Base-by-base conservation (phyloP, 2,329 filamentous ascomycete genomes). In the Chrysosporium keratinophilum region DNA sequence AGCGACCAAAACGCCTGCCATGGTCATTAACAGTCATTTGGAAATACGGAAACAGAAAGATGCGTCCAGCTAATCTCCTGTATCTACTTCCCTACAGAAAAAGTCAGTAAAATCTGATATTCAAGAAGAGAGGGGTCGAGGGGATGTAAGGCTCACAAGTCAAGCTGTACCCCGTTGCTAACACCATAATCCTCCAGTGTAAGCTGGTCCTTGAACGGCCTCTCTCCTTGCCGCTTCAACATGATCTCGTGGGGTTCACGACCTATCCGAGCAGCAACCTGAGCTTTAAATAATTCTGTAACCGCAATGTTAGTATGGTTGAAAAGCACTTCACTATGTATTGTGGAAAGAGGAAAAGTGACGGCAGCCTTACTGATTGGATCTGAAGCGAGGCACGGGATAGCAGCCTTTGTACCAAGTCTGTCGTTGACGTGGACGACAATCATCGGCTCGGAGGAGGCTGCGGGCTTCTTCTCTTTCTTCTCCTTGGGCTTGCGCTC, bases 161-260 rank as follows among this genome's bases (percentile, higher is more conserved):
- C 74, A 64, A 76, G 65, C 59, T 76, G 74, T 47, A 95, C 89
- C 9, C 91, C 91, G 71, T 93, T 93, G 63, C 85, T 88, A 54
- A 97, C 83, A n/a, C 87, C 88, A 70, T 96, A 97, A 72, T 97
- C 91, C 64, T 87, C 87, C 62, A 96, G 70, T 34, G 83, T 90
- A 57, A 96, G 77, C 62, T 85, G 80, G 66, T 97, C 90, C 75
- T 95, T 96, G 69, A 97, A 96, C 20, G 91, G 90, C 59, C 90
- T 74, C 72, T 96, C 88, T 11, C 90, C 88, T 71, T 97, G 91
- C 61, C 91, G 78, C 76, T 94, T 93, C 56, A 97, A 71, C 72
- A 96, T 77, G 59, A 97, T 95, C 72, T 96, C 88, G 65, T 91
- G 87, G 43, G 90, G 85, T 62, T 94, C 84, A 35, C 91, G 81